phyloP scores from a whole-genome alignment of 768 basidiomycete species.

The Lactifluus piperatus region DNA sequence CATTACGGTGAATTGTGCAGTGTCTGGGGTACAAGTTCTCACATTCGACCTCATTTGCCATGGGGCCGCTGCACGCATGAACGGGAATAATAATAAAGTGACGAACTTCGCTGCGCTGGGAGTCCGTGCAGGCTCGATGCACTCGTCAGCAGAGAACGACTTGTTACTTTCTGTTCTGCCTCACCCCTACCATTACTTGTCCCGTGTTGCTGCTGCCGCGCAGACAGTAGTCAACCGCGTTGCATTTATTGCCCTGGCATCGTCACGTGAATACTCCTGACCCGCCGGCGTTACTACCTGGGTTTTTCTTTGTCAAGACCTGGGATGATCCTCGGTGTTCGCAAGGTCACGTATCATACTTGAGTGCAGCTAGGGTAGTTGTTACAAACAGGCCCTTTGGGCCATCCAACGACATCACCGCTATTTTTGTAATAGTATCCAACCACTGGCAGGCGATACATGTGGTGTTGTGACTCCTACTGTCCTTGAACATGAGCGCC shows the following conservation, averaged over 20 bases:
- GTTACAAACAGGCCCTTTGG: background rate
- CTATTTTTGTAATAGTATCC: background rate
- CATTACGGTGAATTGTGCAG: background rate
- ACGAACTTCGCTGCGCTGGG: background rate
- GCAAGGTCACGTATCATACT: background rate
- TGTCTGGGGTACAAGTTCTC: slow-evolving; percentile 12
- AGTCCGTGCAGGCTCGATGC: background rate
- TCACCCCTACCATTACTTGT: background rate
- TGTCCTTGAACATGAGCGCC: slow-evolving; percentile 1
- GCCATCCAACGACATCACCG: background rate
- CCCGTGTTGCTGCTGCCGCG: background rate
- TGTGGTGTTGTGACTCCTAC: background rate
- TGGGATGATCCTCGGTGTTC: background rate
- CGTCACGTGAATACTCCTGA: background rate
- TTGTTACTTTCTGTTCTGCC: background rate
- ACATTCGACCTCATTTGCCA: background rate
- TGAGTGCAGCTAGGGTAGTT: background rate
- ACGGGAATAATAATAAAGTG: slow-evolving; percentile 7
- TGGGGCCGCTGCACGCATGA: background rate
- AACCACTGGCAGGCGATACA: too few species aligned
- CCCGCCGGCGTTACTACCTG: background rate
- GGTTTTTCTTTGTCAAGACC: background rate
- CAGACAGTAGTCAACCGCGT: background rate
- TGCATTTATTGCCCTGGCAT: background rate
- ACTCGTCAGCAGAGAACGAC: background rate